These are phyloP conservation scores for Pichia sp. DNA, from an alignment of 1,139 yeast genomes.

Conservation along the genomic window DNA sequence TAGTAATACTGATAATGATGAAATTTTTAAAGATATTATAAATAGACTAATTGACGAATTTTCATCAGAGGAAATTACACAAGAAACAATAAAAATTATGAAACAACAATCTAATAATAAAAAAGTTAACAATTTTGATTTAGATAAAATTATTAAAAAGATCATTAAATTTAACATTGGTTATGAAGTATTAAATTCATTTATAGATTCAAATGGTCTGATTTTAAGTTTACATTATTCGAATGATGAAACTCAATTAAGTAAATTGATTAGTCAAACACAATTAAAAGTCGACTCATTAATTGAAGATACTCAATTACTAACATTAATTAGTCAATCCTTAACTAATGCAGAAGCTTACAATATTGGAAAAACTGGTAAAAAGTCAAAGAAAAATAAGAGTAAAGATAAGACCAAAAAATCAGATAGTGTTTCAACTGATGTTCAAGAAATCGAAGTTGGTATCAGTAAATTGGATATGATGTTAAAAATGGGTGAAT, in stretches of 20 bases:
- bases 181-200: conserved; percentile 53
- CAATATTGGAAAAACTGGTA: conserved; percentile 14
- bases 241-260: conserved; percentile 47
- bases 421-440: background rate
- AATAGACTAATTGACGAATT: conserved; percentile 59
- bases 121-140: conserved; percentile 25
- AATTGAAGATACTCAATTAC: conserved; percentile 45
- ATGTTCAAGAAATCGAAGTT: conserved; percentile 21
- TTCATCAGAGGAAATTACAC: conserved; percentile 42
- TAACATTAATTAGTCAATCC: conserved; percentile 44
- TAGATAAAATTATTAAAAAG: conserved; percentile 40
- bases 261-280: conserved; percentile 39
- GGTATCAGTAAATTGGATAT: conserved; percentile 33
- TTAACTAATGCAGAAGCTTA: conserved; percentile 22
- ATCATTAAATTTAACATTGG: conserved; percentile 43
- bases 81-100: conserved; percentile 30
- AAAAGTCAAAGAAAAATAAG: conserved; percentile 11
- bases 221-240: conserved; percentile 39
- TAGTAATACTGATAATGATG: conserved; percentile 44
- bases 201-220: conserved; percentile 69
- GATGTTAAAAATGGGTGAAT: conserved; percentile 33
- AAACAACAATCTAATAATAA: conserved; percentile 16
- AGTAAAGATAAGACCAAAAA: conserved; percentile 18
- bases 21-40: conserved; percentile 64
- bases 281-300: conserved; percentile 45